These are phyloP conservation scores for Wickerhamiella kurtzmanii DNA, from an alignment of 805 yeast genomes.

Conservation along the genomic window DNA sequence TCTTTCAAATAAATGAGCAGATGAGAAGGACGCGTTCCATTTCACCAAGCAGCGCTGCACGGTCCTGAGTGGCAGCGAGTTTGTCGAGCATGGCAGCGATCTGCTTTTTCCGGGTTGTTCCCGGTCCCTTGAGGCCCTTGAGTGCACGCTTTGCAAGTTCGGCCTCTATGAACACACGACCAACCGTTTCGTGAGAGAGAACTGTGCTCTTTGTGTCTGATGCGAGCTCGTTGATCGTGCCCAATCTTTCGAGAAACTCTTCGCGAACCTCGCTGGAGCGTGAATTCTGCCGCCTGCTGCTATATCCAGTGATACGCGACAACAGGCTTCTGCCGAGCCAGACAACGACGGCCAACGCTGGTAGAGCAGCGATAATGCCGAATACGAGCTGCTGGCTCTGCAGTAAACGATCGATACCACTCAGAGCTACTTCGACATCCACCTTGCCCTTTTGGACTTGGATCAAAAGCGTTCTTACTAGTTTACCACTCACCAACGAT, in stretches of 20 bases:
- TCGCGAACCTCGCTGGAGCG: background rate
- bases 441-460: slow-evolving; percentile 95
- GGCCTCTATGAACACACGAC: background rate
- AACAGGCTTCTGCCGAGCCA: slow-evolving; percentile 12
- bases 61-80: background rate
- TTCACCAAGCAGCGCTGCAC: background rate
- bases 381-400: slow-evolving; percentile 90
- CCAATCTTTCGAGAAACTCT: slow-evolving; percentile 1
- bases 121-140: background rate
- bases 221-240: background rate
- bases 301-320: background rate
- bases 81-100: background rate
- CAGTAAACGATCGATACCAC: slow-evolving; percentile 78
- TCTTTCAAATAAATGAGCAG: background rate
- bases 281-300: background rate
- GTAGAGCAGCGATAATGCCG: slow-evolving; percentile 81
- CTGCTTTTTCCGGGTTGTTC: background rate
- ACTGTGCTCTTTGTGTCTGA: background rate
- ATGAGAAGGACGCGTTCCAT: background rate
- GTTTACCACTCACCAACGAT: slow-evolving; percentile 51
- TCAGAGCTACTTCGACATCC: slow-evolving; percentile 80
- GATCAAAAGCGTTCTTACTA: slow-evolving; percentile 64
- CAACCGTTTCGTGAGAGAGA: background rate
- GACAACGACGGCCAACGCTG: slow-evolving; percentile 40
- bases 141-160: background rate